These are phyloP conservation scores for Alternaria burnsii DNA, from an alignment of 2,329 filamentous ascomycete species.

Conservation along the genomic window DNA sequence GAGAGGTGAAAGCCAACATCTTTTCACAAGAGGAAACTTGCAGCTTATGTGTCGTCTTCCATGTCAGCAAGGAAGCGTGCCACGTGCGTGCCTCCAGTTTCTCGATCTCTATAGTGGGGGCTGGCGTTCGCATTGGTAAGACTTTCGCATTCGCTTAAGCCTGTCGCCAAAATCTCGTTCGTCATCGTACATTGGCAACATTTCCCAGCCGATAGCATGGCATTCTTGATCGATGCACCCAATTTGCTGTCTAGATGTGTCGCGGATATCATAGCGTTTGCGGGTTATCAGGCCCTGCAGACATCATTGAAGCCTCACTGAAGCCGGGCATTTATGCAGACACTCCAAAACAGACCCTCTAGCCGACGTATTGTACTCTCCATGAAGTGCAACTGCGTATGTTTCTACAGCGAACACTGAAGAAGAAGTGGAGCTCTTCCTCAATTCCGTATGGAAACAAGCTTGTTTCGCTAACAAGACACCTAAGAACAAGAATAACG, in stretches of 20 bases:
- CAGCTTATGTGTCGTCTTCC: neutral
- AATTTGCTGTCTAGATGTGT: neutral
- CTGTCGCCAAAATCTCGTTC: neutral
- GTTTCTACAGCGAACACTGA: neutral
- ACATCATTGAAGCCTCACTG: neutral
- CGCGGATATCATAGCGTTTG: neutral
- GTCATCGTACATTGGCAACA: neutral
- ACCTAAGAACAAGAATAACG: neutral
- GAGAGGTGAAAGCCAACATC: neutral
- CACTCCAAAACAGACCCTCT: neutral
- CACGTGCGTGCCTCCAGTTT: neutral
- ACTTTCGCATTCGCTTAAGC: neutral
- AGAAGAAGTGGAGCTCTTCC: neutral
- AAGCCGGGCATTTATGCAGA: neutral
- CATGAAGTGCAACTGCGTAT: neutral
- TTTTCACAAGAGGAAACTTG: neutral
- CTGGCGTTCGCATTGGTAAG: neutral
- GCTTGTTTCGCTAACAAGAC: neutral
- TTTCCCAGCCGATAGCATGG: too few species aligned
- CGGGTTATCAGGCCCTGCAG: neutral
- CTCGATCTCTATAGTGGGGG: neutral
- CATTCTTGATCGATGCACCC: neutral
- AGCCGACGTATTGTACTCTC: neutral
- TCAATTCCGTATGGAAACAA: neutral
- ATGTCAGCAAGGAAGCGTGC: neutral